Evolutionary conservation across 2,329 filamentous ascomycete genomes (phyloP), one percentile per base, ranked within the genome.

Genomic region (Nigrograna mackinnonii): DNA sequence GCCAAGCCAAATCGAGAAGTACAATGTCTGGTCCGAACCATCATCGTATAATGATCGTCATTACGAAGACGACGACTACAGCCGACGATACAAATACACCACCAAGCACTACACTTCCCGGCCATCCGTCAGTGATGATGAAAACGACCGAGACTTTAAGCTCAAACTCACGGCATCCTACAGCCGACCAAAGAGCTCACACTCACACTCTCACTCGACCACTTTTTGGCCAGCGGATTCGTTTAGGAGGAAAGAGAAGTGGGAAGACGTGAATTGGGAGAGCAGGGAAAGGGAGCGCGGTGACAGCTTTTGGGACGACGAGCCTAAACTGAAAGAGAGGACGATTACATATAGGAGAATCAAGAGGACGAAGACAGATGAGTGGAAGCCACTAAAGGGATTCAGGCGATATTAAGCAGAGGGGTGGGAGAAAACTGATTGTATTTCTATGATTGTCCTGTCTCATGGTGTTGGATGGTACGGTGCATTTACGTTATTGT

Each of bases 301-400:
- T 12, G 49, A 47, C 31, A 35, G 17, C 19, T 42, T 47, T 14
- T 52, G 48, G 46, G 43, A 38, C 12, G 46, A 54, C 31, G 52
- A 53, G 22, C 46, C 45, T 17, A 46, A 41, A 16, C 31, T 31
- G 19, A 47, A 37, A 33, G 57, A 59, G 50, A 60, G 45, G 31
- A 52, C 40, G 42, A 54, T 52, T 14, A 40, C 47, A 28, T 63
- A 54, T 33, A 43, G 52, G 18, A 49, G 47, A 43, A 37, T 62
- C 2, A 62, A 62, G 50, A 59, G 57, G 50, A 60, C 52, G 37
- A 53, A 52, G 52, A 64, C 52, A 14, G 57, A 62, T 45, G 62
- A 65, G 45, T 54, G 55, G 49, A 59, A 49, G 40, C 64, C 64
- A 14, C 43, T 67, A 50, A 54, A 12, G 21, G 46, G 43, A 12